Conservation (phyloP, 768 basidiomycete genomes). For the Amanita muscaria region DNA sequence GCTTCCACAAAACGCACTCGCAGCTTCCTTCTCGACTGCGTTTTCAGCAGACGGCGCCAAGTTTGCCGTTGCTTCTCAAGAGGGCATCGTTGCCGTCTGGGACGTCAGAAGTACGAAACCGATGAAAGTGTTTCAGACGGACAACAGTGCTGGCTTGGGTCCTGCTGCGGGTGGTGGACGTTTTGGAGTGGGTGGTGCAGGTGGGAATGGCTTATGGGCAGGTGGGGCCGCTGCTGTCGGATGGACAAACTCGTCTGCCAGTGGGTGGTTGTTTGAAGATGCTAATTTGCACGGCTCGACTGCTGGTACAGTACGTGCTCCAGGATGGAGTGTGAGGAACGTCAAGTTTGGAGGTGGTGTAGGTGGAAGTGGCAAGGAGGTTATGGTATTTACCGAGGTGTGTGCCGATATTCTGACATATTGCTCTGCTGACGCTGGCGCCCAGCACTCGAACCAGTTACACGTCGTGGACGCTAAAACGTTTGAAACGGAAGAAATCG, state of each 20-base stretch:
- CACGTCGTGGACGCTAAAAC: conserved; percentile 85
- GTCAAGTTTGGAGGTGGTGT: conserved; percentile 74
- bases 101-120: conserved; percentile 70
- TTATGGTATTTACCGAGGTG: conserved; percentile 89
- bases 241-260: conserved; percentile 22
- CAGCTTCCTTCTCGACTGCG: conserved; percentile 73
- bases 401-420: conserved; percentile 12
- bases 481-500: conserved; percentile 67
- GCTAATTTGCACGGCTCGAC: conserved; percentile 58
- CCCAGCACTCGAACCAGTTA: conserved; percentile 69
- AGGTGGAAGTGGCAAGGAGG: conserved; percentile 48
- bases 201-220: conserved; percentile 17
- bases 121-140: conserved; percentile 59
- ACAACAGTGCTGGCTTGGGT: conserved; percentile 23
- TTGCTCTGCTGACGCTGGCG: no score
- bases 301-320: conserved; percentile 42
- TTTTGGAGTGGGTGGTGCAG: no score
- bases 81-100: conserved; percentile 75
- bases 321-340: conserved; percentile 78
- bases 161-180: no score
- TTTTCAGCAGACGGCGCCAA: conserved; percentile 71
- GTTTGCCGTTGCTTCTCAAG: conserved; percentile 79
- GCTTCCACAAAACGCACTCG: conserved; percentile 31
- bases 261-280: conserved; percentile 38
- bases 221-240: conserved; percentile 26